Evolutionary conservation across 768 basidiomycete genomes (phyloP).

Genomic region (Mycena floridula): DNA sequence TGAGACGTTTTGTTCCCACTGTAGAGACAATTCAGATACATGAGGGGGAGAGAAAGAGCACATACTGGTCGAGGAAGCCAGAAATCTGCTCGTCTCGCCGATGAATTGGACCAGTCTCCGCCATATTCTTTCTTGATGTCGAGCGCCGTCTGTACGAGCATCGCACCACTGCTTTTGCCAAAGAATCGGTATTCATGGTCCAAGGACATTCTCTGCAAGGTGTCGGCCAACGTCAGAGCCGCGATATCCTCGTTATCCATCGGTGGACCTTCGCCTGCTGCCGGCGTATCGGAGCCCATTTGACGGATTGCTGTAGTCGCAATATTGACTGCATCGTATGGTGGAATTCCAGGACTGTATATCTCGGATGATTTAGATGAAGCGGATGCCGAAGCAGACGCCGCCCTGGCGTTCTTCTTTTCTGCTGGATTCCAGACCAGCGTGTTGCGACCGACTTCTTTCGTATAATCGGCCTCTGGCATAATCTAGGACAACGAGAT

Average conservation of each 20-base stretch:
- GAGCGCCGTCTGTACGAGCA: slow-evolving; percentile 37
- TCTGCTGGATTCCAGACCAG: too few relatives aligned
- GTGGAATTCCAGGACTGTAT: too few relatives aligned
- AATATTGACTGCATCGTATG: background rate
- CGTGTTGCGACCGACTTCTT: slow-evolving; percentile 47
- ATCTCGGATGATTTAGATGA: too few relatives aligned
- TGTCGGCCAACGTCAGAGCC: slow-evolving; percentile 27
- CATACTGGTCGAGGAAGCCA: too few relatives aligned
- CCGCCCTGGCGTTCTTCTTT: too few relatives aligned
- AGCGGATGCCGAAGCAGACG: too few relatives aligned
- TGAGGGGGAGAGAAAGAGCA: too few relatives aligned
- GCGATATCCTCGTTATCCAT: slow-evolving; percentile 27
- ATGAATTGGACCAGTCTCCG: too few relatives aligned
- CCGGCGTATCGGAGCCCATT: background rate
- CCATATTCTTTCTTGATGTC: slow-evolving; percentile 33
- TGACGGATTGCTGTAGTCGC: background rate
- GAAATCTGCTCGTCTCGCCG: slow-evolving; percentile 9
- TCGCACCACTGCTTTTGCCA: slow-evolving; percentile 50
- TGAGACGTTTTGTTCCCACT: too few relatives aligned
- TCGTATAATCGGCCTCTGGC: slow-evolving; percentile 56
- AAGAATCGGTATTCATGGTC: slow-evolving; percentile 39
- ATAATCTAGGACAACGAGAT: too few relatives aligned
- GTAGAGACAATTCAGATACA: too few relatives aligned
- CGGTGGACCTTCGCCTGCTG: background rate
- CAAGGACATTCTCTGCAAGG: slow-evolving; percentile 26